Evolutionary conservation across 2,329 filamentous ascomycete species (phyloP), one percentile per base, ranked within the genome.

Genomic region (Monosporascus sp.): DNA sequence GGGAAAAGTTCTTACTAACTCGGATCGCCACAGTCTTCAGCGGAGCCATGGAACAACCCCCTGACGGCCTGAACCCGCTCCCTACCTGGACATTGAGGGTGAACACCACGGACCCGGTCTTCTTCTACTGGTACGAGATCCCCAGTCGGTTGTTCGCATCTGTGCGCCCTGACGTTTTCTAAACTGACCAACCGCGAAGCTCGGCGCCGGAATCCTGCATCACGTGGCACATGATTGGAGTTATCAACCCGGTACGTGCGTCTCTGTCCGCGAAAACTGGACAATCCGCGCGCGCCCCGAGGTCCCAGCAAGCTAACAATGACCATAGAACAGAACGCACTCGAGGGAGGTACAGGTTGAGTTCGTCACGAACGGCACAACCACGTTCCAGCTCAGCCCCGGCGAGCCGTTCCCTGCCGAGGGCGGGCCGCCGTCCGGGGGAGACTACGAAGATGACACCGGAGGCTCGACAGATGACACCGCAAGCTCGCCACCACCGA

Each of bases 141-240:
- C 20, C 19, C 4, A 26, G 9, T 41, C 38, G 17, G 2, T 20
- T 41, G 38, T 41, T 41, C 7, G 38, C 19, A 11, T 19, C 38
- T 20, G 7, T 31, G 19, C 24, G 8, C 3, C n/a, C 17, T 11
- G 5, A 27, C 24, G 2, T 20, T 44, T 14, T 14, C 14, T 7
- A 16, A 31, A 31, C 22, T 51, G 52, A 35, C 52, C 8, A 4
- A 14, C 14, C 9, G 11, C 6, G 50, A 52, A 61, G 59, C 58
- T 81, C 84, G 0, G 86, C 86, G 0, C 78, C 82, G 0, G 78
- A 75, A 1, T 88, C 86, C 2, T 93, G 89, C 63, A 75, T 77
- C 3, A 67, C 72, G 3, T 78, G 86, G 44, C 78, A 81, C 22
- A 93, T 93, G 88, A 79, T 93, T 17, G 88, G 88, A 3, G 86